phyloP scores from a whole-genome alignment of 2,329 filamentous ascomycete species.

The Fusarium newnesense region DNA sequence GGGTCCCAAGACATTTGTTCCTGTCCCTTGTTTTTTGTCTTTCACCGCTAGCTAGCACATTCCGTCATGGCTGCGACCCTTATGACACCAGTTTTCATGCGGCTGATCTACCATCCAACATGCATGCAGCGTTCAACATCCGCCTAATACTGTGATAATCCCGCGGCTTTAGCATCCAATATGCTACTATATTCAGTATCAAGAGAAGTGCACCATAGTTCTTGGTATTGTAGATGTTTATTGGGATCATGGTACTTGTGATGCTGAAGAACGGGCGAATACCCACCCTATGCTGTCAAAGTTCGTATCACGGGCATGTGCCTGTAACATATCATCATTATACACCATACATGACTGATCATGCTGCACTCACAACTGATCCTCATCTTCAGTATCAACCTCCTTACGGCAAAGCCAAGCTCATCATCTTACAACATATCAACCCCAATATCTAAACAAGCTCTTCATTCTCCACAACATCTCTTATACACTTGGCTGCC shows the following conservation, averaged over 20 bases:
- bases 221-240: neutral
- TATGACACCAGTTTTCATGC: slow-evolving; percentile 21
- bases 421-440: neutral
- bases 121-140: neutral
- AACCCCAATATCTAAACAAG: slow-evolving; percentile 1
- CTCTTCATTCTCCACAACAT: neutral
- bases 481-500: slow-evolving; percentile 27
- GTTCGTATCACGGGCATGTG: neutral
- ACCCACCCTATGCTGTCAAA: neutral
- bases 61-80: slow-evolving; percentile 27
- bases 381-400: neutral
- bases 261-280: neutral
- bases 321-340: neutral
- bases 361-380: neutral
- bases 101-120: neutral
- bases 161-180: neutral
- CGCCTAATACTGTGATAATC: neutral
- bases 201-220: neutral
- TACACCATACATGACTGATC: neutral
- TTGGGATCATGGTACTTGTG: neutral
- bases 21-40: slow-evolving; percentile 19
- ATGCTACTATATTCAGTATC: neutral
- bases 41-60: slow-evolving; percentile 29
- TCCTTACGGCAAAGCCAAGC: neutral
- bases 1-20: slow-evolving; percentile 14